Conservation (phyloP, 345 rosid species). For the Eucalyptus camaldulensis region DNA sequence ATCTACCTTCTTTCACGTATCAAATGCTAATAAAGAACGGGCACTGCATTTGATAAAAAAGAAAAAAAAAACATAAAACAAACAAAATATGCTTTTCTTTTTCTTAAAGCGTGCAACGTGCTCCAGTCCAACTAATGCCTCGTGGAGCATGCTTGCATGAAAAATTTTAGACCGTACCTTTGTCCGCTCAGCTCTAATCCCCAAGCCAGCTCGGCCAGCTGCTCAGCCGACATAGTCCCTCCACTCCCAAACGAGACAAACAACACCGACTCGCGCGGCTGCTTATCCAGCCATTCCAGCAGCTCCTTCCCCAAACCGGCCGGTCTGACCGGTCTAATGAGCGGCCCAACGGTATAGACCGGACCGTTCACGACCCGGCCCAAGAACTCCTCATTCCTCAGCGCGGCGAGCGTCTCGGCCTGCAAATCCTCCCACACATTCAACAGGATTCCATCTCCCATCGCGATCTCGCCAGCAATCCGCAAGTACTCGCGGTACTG, state of each 20-base stretch:
- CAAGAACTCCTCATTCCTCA: slow-evolving; percentile 3
- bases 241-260: slow-evolving; percentile 68
- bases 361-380: slow-evolving; percentile 9
- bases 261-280: slow-evolving; percentile 32
- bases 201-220: slow-evolving; percentile 44
- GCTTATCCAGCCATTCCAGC: slow-evolving; percentile 42
- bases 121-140: background rate
- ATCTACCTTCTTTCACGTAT: background rate
- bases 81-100: too few relatives aligned
- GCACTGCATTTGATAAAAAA: background rate
- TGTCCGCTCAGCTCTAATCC: slow-evolving; percentile 52
- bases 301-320: background rate
- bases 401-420: slow-evolving; percentile 15
- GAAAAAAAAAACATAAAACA: too few relatives aligned
- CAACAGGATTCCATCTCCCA: slow-evolving; percentile 39
- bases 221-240: slow-evolving; percentile 40
- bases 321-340: background rate
- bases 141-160: background rate
- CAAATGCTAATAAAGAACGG: background rate
- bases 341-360: slow-evolving; percentile 38
- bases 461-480: background rate
- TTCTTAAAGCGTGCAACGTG: background rate
- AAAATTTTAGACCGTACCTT: background rate
- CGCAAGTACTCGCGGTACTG: slow-evolving; percentile 3
- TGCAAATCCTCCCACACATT: slow-evolving; percentile 56